These are phyloP conservation scores for Rhododendron ovatum DNA, from an alignment of 148 eudicot species.

Conservation along the genomic window DNA sequence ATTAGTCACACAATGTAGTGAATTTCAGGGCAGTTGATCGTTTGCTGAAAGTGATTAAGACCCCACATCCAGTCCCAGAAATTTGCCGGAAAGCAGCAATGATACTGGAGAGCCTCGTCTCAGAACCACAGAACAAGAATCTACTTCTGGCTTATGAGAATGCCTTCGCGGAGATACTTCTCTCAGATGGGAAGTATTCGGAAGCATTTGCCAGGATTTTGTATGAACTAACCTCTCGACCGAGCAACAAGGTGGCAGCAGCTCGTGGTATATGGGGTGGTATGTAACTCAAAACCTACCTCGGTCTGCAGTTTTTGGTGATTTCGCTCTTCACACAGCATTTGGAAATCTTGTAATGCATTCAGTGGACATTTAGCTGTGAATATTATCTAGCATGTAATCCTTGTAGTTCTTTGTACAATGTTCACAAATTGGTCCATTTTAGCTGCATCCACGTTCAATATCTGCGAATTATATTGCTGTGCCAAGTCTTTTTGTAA, in stretches of 20 bases:
- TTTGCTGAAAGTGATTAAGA: slow-evolving; percentile 65
- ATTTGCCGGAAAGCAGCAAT: slow-evolving; percentile 83
- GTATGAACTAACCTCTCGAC: slow-evolving; percentile 80
- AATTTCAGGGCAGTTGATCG: slow-evolving; percentile 86
- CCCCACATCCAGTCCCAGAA: slow-evolving; percentile 89
- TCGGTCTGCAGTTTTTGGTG: not conserved
- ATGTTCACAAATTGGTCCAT: not conserved
- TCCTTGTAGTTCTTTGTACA: not conserved
- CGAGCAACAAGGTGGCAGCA: slow-evolving; percentile 61
- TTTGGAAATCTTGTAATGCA: not conserved
- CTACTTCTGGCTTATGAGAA: slow-evolving; percentile 79
- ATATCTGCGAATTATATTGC: not conserved
- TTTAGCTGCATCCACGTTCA: not conserved
- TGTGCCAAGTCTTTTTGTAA: not conserved
- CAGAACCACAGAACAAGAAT: slow-evolving; percentile 84
- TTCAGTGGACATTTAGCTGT: not conserved
- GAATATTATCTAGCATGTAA: not conserved
- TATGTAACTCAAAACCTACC: slow-evolving; percentile 34
- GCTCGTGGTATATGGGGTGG: slow-evolving; percentile 97
- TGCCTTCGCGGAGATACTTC: slow-evolving; percentile 81
- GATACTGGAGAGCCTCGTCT: slow-evolving; percentile 75
- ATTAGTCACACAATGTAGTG: not conserved
- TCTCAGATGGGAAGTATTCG: slow-evolving; percentile 77
- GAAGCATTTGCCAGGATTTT: slow-evolving; percentile 86
- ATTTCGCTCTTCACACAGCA: not conserved